Percentiles rank a stretch among this genome's conserved stretches.
phyloP scores from a whole-genome alignment of 257 asterid genomes.

The Gardenia jasminoides region DNA sequence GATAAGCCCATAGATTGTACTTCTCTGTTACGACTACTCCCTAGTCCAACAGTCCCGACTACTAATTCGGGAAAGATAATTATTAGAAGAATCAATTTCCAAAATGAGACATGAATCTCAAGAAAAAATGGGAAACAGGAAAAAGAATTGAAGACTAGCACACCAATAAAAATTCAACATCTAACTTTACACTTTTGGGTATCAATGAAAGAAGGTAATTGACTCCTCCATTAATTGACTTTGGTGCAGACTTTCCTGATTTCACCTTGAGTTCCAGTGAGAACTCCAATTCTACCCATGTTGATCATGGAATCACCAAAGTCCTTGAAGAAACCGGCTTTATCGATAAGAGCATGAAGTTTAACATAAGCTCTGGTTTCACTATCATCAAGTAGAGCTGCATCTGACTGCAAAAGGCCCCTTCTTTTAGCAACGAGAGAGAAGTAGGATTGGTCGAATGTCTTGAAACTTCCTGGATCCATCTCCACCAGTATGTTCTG shows the following conservation, averaged over 20 bases:
- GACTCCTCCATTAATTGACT: constrained; percentile 16
- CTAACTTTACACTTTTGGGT: neutral
- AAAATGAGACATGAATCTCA: neutral
- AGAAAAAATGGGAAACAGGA: neutral
- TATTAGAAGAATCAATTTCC: neutral
- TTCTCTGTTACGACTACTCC: neutral
- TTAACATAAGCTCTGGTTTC: constrained; percentile 36
- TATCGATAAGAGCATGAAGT: constrained; percentile 23
- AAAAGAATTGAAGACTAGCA: neutral
- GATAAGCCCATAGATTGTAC: neutral
- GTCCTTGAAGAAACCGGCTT: constrained; percentile 38
- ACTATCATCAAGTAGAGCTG: constrained; percentile 36
- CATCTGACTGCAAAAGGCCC: constrained; percentile 44
- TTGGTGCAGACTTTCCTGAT: constrained; percentile 38
- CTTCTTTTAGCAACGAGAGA: constrained; percentile 31
- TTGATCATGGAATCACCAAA: constrained; percentile 50
- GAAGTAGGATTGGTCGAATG: constrained; percentile 36
- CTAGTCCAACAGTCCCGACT: no score
- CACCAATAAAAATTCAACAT: neutral
- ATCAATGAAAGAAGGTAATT: no score
- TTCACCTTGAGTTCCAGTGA: constrained; percentile 40
- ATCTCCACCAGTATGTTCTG: constrained; percentile 36
- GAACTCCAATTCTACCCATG: constrained; percentile 45
- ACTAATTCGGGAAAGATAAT: neutral
- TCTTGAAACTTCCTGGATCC: constrained; percentile 44